These are phyloP conservation scores for Trichomonas tenax DNA, from an alignment of 208 protist genomes.

Conservation along the genomic window DNA sequence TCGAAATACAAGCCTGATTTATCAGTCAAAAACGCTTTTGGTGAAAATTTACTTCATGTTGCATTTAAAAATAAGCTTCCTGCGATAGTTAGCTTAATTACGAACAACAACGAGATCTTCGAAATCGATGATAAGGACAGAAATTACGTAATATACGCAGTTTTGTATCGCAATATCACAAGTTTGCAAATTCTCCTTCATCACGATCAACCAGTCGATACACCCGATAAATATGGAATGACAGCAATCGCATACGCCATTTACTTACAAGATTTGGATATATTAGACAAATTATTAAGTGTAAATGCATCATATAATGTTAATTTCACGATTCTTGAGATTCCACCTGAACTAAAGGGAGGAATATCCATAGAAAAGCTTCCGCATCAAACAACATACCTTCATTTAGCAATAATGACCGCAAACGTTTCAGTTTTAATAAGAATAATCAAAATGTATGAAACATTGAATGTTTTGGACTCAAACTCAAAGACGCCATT, in stretches of 20 bases:
- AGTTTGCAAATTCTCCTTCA: background rate
- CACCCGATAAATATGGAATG: background rate
- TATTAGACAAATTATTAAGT: background rate
- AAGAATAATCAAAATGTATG: background rate
- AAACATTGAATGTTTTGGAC: background rate
- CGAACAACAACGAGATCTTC: background rate
- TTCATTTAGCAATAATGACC: background rate
- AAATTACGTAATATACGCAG: background rate
- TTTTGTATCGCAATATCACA: background rate
- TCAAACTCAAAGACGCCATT: background rate
- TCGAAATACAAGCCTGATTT: background rate
- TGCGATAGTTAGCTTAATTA: background rate
- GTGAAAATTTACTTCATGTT: background rate
- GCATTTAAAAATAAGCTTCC: background rate
- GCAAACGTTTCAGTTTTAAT: background rate
- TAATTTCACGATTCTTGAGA: background rate
- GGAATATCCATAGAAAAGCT: background rate
- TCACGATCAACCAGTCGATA: background rate
- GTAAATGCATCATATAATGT: background rate
- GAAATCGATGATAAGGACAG: background rate
- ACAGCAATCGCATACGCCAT: background rate
- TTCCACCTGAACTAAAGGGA: background rate
- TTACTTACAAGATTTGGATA: background rate
- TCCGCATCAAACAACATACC: background rate
- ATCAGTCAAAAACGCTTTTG: background rate